Base-by-base conservation (phyloP, 2,329 filamentous ascomycete genomes). In the Hortaea werneckii region DNA sequence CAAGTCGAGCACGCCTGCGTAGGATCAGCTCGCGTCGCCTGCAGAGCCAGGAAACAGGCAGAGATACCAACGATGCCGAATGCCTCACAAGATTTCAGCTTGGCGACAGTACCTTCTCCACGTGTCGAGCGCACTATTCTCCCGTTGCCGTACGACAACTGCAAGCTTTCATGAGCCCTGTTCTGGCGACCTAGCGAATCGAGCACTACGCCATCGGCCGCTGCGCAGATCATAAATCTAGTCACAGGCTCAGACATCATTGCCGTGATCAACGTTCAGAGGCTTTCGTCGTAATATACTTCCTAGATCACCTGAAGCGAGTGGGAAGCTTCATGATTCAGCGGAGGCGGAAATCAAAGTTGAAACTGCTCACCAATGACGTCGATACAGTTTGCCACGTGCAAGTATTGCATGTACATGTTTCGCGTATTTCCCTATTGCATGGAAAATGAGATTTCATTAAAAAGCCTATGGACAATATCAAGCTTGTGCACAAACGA, bases 121-220 rank as follows among this genome's bases (percentile, higher is more conserved):
- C 40, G 42, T 34, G 63, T 63, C 6, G 71, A 61, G 29, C 73
- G 67, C 2, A 70, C 69, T 45, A 82, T 72, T 46, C 65, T 65
- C 42, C 73, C 72, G 37, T 71, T 77, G 54, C 74, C 75, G 61
- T 94, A 94, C 55, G 80, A 80, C 52, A 94, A 44, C 12, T 37
- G 26, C 26, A 47, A 44, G 43, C 42, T 45, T 29, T 43, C 41
- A 29, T 44, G 44, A n/a, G 40, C 40, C 29, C 41, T 43, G 28
- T 50, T 64, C 58, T 79, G 64, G 55, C 71, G 61, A 12, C 78
- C 73, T 29, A 84, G 69, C 27, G 85, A 82, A 58, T 92, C 86
- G 39, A 95, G 75, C 52, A 94, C 72, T 43, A 95, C 74, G 47
- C 88, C 88, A 60, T 95, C 88, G 44, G 83, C 78, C 27, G 87